These are phyloP conservation scores for Trichoderma aggressivum DNA, from an alignment of 2,329 filamentous ascomycete genomes.

Conservation along the genomic window DNA sequence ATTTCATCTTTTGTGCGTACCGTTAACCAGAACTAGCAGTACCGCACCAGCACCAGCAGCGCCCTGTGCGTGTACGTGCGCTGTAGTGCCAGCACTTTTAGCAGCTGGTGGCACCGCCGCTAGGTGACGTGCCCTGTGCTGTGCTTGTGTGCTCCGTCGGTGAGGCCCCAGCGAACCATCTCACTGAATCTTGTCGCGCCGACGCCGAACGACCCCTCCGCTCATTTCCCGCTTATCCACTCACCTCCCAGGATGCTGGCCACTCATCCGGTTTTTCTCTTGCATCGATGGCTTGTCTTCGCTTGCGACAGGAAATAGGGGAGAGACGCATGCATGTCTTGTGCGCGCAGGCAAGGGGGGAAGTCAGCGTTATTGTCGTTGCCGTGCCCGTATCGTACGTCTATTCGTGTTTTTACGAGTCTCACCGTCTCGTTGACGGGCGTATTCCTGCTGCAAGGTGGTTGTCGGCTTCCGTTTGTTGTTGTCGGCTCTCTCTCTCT, in stretches of 20 bases:
- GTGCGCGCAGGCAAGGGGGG: conserved; percentile 6
- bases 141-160: conserved; percentile 8
- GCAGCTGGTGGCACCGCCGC: background rate
- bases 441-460: background rate
- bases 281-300: background rate
- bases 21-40: background rate
- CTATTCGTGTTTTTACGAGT: background rate
- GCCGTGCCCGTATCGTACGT: background rate
- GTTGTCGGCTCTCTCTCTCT: background rate
- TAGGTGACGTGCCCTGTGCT: background rate
- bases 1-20: background rate
- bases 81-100: background rate
- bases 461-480: background rate
- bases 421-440: conserved; percentile 7
- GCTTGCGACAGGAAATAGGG: conserved; percentile 10
- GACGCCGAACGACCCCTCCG: conserved; percentile 16
- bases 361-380: background rate
- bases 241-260: conserved; percentile 7
- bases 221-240: conserved; percentile 23
- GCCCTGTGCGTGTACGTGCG: no score
- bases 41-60: background rate
- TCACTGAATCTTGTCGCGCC: background rate
- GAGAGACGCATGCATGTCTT: conserved; percentile 13
- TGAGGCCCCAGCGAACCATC: background rate
- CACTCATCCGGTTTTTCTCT: conserved; percentile 7